phyloP scores from a whole-genome alignment of 1,139 yeast genomes.

The Lodderomyces margitis region DNA sequence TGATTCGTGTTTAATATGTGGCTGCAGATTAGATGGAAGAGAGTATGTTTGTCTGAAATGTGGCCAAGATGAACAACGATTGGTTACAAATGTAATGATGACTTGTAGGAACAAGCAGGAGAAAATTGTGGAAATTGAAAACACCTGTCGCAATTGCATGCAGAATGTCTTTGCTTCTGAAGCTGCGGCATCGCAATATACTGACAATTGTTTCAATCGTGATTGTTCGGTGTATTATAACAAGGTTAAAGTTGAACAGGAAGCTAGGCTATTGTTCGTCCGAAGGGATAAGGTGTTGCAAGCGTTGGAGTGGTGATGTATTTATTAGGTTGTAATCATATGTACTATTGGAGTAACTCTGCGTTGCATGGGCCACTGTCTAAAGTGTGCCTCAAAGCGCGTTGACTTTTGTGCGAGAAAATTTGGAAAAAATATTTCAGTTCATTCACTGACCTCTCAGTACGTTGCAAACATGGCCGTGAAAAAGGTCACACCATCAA shows the following conservation, averaged over 20 bases:
- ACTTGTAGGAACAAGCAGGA: slow-evolving; percentile 16
- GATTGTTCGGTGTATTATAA: slow-evolving; percentile 26
- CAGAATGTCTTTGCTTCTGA: slow-evolving; percentile 17
- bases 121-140: slow-evolving; percentile 16
- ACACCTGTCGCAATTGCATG: slow-evolving; percentile 29
- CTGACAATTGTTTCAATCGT: slow-evolving; percentile 27
- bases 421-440: background rate
- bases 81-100: slow-evolving; percentile 21
- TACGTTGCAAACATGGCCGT: background rate
- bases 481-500: background rate
- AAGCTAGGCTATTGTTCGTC: slow-evolving; percentile 8
- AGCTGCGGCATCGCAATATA: slow-evolving; percentile 17
- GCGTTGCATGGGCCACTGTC: background rate
- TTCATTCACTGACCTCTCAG: background rate
- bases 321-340: no score
- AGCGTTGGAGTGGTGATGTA: slow-evolving; percentile 14
- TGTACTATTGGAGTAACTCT: background rate
- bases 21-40: slow-evolving; percentile 14
- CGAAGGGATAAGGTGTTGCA: slow-evolving; percentile 11
- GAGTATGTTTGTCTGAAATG: slow-evolving; percentile 25
- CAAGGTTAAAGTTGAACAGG: slow-evolving; percentile 15
- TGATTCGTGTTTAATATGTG: slow-evolving; percentile 29
- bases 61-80: slow-evolving; percentile 18
- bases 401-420: no score
- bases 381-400: no score